A percentile compares a stretch with the other conserved stretches of the same genome.
phyloP scores from a whole-genome alignment of 179 eudicot species.

The Spergularia azorica region DNA sequence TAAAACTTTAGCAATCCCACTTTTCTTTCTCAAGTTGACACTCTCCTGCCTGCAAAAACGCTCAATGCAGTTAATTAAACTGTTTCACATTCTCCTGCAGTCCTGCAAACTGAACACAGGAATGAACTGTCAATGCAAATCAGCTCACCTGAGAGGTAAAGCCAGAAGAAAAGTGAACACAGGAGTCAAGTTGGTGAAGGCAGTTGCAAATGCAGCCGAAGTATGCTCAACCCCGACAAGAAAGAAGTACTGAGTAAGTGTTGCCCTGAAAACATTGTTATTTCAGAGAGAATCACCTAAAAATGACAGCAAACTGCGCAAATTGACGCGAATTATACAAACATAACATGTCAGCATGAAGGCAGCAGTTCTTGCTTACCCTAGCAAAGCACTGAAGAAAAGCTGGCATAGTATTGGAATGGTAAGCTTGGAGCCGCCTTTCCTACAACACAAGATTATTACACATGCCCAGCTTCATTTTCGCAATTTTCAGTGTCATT shows the following conservation, averaged over 20 bases:
- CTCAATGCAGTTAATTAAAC: constrained; percentile 11
- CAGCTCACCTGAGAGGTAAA: constrained; percentile 57
- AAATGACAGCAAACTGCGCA: neutral
- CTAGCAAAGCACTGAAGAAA: constrained; percentile 72
- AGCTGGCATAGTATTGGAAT: constrained; percentile 42
- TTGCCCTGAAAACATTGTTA: constrained; percentile 50
- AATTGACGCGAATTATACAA: neutral
- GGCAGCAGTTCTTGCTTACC: constrained; percentile 47
- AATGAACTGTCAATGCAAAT: no score
- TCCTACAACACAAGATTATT: constrained; percentile 50
- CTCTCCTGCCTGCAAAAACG: constrained; percentile 60
- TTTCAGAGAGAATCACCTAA: neutral
- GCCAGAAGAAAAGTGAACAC: constrained; percentile 72
- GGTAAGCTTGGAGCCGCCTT: constrained; percentile 52
- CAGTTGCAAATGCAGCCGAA: constrained; percentile 63
- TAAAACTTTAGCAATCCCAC: constrained; percentile 63
- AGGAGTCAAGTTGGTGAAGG: constrained; percentile 72
- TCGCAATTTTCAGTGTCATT: neutral
- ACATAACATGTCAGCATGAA: neutral
- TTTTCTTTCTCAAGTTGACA: constrained; percentile 49
- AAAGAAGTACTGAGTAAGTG: constrained; percentile 59
- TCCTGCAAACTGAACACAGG: no score
- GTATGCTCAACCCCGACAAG: constrained; percentile 69
- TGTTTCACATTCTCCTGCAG: neutral
- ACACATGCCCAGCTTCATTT: no score